Conservation (phyloP, 768 basidiomycete species). For the Phaeotremella fagi region DNA sequence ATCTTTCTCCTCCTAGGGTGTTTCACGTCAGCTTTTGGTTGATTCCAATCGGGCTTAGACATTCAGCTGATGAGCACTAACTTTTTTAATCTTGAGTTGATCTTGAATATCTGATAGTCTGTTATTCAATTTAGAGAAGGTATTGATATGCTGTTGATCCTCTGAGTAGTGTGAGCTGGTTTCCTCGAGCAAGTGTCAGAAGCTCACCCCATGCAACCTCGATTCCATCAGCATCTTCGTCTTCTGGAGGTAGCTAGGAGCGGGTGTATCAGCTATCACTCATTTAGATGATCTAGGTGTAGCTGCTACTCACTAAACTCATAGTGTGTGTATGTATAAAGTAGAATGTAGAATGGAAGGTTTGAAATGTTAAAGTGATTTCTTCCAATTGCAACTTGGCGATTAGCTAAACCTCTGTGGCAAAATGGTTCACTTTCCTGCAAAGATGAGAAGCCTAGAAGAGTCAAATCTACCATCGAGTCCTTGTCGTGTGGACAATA, state of each 20-base stretch:
- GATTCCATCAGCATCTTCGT: constrained; percentile 45
- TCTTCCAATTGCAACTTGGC: too few species aligned
- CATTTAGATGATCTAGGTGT: neutral
- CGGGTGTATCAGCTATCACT: neutral
- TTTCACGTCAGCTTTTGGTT: too few species aligned
- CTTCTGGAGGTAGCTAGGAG: constrained; percentile 44
- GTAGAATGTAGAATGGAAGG: too few species aligned
- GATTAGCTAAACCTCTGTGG: too few species aligned
- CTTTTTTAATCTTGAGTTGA: constrained; percentile 68
- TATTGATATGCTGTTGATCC: constrained; percentile 85
- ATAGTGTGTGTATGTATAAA: constrained; percentile 6
- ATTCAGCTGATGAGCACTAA: constrained; percentile 47
- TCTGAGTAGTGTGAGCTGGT: constrained; percentile 39
- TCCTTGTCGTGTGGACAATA: too few species aligned
- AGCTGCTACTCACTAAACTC: constrained; percentile 23
- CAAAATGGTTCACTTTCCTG: too few species aligned
- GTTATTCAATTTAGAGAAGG: constrained; percentile 85
- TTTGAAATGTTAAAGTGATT: too few species aligned
- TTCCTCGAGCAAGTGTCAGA: neutral
- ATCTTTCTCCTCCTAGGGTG: constrained; percentile 95
- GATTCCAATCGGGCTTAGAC: too few species aligned
- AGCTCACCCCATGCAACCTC: constrained; percentile 48
- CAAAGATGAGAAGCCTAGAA: too few species aligned
- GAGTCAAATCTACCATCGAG: too few species aligned
- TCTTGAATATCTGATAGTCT: constrained; percentile 68